These are phyloP conservation scores for Flaveria sonorensis DNA, from an alignment of 129 eudicot species.

Conservation along the genomic window DNA sequence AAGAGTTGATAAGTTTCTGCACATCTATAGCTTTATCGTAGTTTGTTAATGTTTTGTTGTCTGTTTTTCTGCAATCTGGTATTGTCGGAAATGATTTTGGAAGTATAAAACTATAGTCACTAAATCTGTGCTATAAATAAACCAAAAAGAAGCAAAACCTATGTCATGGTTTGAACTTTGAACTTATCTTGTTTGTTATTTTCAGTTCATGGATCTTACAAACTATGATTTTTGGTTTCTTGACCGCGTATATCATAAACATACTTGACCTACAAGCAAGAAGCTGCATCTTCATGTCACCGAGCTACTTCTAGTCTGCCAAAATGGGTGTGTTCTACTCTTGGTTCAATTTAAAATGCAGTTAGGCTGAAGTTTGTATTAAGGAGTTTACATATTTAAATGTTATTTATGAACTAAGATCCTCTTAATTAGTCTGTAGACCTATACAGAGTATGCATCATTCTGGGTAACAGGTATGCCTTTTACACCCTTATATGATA, in stretches of 20 bases:
- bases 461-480: slow-evolving; percentile 15
- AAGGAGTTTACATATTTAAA: slow-evolving; percentile 27
- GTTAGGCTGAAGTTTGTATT: slow-evolving; percentile 29
- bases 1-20: background rate
- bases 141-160: background rate
- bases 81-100: background rate
- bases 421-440: slow-evolving; percentile 17
- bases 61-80: background rate
- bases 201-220: slow-evolving; percentile 8
- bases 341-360: slow-evolving; percentile 19
- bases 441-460: slow-evolving; percentile 30
- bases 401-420: slow-evolving; percentile 28
- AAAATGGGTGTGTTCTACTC: slow-evolving; percentile 9
- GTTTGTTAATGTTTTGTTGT: background rate
- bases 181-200: background rate
- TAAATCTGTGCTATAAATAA: background rate
- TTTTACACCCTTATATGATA: slow-evolving; percentile 21
- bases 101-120: slow-evolving; percentile 2
- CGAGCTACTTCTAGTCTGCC: slow-evolving; percentile 1
- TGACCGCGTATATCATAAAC: background rate
- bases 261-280: background rate
- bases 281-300: slow-evolving; percentile 6
- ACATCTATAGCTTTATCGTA: background rate
- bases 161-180: background rate
- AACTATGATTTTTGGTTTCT: background rate